A percentile compares a stretch with the other conserved stretches of the same genome.
These are phyloP conservation scores for Penicillium polonicum DNA, from an alignment of 2,329 filamentous ascomycete species.

Conservation along the genomic window DNA sequence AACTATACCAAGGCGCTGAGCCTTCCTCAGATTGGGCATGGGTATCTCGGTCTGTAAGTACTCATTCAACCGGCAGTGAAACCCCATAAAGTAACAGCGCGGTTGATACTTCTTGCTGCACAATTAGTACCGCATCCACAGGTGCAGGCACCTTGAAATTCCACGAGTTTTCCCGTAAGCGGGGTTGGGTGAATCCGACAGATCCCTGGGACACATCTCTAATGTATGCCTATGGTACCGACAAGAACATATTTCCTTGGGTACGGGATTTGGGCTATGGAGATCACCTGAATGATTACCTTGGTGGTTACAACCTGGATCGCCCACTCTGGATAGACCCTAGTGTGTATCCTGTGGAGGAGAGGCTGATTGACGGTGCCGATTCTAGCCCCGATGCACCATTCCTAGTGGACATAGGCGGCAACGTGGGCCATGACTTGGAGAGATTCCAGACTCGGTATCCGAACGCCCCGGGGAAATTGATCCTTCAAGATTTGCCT, in stretches of 20 bases:
- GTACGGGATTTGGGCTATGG: not conserved
- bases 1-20: slow-evolving; percentile 4
- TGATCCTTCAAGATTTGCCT: slow-evolving; percentile 7
- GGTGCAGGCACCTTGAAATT: slow-evolving; percentile 7
- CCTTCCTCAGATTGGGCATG: slow-evolving; percentile 4
- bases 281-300: not conserved
- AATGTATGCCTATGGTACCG: slow-evolving; percentile 11
- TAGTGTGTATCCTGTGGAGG: not conserved
- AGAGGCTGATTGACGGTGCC: not conserved
- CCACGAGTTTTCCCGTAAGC: slow-evolving; percentile 10
- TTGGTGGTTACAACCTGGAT: not conserved
- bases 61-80: not conserved
- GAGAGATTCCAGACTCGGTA: not conserved
- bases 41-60: slow-evolving; percentile 5
- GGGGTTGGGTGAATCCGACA: slow-evolving; percentile 9
- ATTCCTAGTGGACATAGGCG: slow-evolving; percentile 2
- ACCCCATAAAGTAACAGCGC: not conserved
- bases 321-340: not conserved
- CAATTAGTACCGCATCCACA: slow-evolving; percentile 4
- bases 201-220: slow-evolving; percentile 3
- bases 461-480: not conserved
- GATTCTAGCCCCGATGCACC: not conserved
- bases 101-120: not conserved
- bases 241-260: not conserved
- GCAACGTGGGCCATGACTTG: slow-evolving; percentile 2